Evolutionary conservation across 495 filamentous ascomycete genomes (phyloP).

Genomic region (Astrothelium subdiscretum): DNA sequence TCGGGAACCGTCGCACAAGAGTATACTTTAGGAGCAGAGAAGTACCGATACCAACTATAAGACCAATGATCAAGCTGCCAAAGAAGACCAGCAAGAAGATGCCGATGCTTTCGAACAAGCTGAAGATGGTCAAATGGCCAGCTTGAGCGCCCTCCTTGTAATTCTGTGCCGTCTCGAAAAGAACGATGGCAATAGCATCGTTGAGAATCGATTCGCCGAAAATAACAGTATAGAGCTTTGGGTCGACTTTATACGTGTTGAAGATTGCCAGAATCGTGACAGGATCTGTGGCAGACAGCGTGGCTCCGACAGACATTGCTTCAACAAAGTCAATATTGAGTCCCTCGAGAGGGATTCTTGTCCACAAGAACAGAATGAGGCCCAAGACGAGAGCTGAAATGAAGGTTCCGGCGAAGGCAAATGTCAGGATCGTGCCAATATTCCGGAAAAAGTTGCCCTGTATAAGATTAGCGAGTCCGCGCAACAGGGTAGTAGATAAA

Average conservation of each 20-base stretch:
- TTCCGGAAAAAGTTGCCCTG: conserved; percentile 94
- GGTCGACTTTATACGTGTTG: conserved; percentile 97
- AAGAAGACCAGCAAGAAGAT: conserved; percentile 95
- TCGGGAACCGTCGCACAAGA: conserved; percentile 77
- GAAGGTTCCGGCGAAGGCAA: conserved; percentile 94
- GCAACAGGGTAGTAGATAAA: background rate
- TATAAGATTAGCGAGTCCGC: background rate
- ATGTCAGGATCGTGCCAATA: conserved; percentile 95
- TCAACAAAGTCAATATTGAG: conserved; percentile 82
- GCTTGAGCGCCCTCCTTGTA: conserved; percentile 56
- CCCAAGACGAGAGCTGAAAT: conserved; percentile 92
- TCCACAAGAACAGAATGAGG: conserved; percentile 77
- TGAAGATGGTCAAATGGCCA: conserved; percentile 54
- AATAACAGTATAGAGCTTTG: conserved; percentile 94
- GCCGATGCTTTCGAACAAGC: conserved; percentile 79
- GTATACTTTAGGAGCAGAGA: conserved; percentile 88
- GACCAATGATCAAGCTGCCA: conserved; percentile 78
- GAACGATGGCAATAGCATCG: conserved; percentile 93
- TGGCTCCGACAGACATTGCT: conserved; percentile 90
- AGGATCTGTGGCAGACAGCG: conserved; percentile 90
- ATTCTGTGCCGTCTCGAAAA: conserved; percentile 93
- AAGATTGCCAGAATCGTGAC: conserved; percentile 97
- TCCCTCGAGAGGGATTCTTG: conserved; percentile 71
- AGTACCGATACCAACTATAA: conserved; percentile 73
- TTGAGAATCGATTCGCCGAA: conserved; percentile 98